Percentiles rank a stretch among this genome's conserved stretches.
Evolutionary conservation across 2,329 filamentous ascomycete genomes (phyloP).

Genomic region (Aspergillus fischeri): DNA sequence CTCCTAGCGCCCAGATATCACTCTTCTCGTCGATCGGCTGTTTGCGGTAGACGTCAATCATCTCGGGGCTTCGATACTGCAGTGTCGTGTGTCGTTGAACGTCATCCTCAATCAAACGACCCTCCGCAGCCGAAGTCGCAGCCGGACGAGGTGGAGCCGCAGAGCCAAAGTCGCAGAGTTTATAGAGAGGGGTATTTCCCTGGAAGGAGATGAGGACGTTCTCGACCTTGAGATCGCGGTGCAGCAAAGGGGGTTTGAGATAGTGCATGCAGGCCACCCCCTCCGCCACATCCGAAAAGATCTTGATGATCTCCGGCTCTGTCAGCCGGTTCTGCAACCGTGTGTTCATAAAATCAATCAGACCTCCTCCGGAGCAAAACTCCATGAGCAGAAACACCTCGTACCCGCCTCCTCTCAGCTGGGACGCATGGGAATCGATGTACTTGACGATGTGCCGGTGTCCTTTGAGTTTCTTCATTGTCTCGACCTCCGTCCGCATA

Average conservation of each 20-base stretch:
- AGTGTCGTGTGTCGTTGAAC: slow-evolving; percentile 95
- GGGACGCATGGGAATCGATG: slow-evolving; percentile 95
- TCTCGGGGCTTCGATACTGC: slow-evolving; percentile 96
- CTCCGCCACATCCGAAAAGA: slow-evolving; percentile 93
- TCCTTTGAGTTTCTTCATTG: slow-evolving; percentile 98
- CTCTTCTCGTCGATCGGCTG: slow-evolving; percentile 98
- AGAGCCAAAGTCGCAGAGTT: slow-evolving; percentile 97
- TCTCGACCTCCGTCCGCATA: slow-evolving; percentile 98
- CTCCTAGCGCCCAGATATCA: slow-evolving; percentile 95
- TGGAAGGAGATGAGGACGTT: slow-evolving; percentile 83
- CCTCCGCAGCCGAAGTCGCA: slow-evolving; percentile 81
- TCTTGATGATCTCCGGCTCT: slow-evolving; percentile 94
- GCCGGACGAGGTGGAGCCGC: slow-evolving; percentile 78
- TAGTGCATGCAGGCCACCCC: slow-evolving; percentile 99
- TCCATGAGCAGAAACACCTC: slow-evolving; percentile 99
- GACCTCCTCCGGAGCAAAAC: slow-evolving; percentile 85
- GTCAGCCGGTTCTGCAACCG: slow-evolving; percentile 92
- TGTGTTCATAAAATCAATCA: slow-evolving; percentile 99
- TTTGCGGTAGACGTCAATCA: slow-evolving; percentile 97
- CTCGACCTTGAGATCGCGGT: slow-evolving; percentile 95
- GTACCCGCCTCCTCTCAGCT: slow-evolving; percentile 87
- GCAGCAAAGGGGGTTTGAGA: slow-evolving; percentile 84
- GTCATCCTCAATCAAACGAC: slow-evolving; percentile 90
- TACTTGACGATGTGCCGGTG: slow-evolving; percentile 96
- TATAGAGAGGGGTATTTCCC: slow-evolving; percentile 70